A percentile compares a stretch with the other conserved stretches of the same genome.
Evolutionary conservation across 2,329 filamentous ascomycete genomes (phyloP).

Genomic region (Microcyclosporella mali): DNA sequence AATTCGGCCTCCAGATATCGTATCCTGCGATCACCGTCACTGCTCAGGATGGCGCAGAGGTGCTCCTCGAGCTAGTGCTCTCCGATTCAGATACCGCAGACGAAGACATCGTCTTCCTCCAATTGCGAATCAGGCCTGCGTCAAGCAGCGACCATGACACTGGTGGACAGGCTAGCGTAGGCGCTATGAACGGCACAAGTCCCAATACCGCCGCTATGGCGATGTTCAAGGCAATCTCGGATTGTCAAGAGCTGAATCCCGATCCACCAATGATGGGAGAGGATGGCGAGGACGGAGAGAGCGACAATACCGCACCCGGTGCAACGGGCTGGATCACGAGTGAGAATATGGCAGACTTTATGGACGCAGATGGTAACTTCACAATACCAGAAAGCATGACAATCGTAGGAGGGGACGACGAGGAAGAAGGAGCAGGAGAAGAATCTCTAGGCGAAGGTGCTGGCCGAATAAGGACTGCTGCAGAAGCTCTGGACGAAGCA

Average conservation of each 20-base stretch:
- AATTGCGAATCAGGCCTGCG: constrained; percentile 52
- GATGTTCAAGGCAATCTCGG: constrained; percentile 64
- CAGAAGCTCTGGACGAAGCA: constrained; percentile 37
- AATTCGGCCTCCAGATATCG: constrained; percentile 60
- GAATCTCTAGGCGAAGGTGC: constrained; percentile 30
- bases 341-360: constrained; percentile 80
- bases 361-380: constrained; percentile 76
- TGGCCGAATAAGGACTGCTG: constrained; percentile 32
- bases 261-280: constrained; percentile 52
- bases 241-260: constrained; percentile 70
- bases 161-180: no score
- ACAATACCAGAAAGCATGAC: constrained; percentile 63
- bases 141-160: constrained; percentile 1
- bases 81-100: constrained; percentile 54
- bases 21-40: constrained; percentile 72
- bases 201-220: constrained; percentile 7
- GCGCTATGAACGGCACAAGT: not conserved
- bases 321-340: constrained; percentile 83
- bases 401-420: constrained; percentile 50
- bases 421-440: constrained; percentile 31
- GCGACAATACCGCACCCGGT: constrained; percentile 58
- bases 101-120: constrained; percentile 58
- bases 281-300: constrained; percentile 46
- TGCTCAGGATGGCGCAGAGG: constrained; percentile 57
- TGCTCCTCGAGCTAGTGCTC: constrained; percentile 65